These are phyloP conservation scores for Neltuma alba DNA, from an alignment of 306 rosid genomes.

Conservation along the genomic window DNA sequence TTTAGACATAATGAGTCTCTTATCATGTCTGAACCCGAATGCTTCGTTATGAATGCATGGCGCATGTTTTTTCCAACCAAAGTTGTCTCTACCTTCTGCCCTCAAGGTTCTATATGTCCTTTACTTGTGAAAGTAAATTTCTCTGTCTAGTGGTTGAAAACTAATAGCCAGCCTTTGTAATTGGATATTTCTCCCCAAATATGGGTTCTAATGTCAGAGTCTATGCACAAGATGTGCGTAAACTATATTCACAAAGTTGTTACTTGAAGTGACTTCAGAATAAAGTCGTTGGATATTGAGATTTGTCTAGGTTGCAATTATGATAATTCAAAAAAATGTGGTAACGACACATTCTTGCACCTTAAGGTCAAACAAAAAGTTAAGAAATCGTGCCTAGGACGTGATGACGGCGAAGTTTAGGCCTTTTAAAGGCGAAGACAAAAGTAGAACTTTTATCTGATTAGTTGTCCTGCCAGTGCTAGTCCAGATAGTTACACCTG, in stretches of 20 bases:
- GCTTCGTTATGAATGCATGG: neutral
- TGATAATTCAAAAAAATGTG: neutral
- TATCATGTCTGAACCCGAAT: neutral
- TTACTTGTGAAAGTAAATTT: neutral
- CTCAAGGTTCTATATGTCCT: neutral
- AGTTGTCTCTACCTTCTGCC: neutral
- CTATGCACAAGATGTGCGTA: neutral
- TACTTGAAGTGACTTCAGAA: neutral
- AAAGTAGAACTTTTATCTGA: constrained; percentile 8
- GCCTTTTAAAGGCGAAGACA: neutral
- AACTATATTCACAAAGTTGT: neutral
- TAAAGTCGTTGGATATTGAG: neutral
- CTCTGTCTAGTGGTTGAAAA: neutral
- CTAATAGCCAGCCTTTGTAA: neutral
- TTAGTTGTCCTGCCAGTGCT: neutral
- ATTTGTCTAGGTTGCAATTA: neutral
- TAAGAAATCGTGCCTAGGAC: constrained; percentile 7
- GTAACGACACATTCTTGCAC: neutral
- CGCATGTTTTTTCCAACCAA: neutral
- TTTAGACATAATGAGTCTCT: neutral
- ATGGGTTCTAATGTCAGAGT: neutral
- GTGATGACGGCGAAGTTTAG: neutral
- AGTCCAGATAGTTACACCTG: neutral
- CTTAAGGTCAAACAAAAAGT: neutral
- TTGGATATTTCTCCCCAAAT: constrained; percentile 2